Evolutionary conservation across 2,329 filamentous ascomycete genomes (phyloP).

Genomic region (Paracorniculantispora psalliotae): DNA sequence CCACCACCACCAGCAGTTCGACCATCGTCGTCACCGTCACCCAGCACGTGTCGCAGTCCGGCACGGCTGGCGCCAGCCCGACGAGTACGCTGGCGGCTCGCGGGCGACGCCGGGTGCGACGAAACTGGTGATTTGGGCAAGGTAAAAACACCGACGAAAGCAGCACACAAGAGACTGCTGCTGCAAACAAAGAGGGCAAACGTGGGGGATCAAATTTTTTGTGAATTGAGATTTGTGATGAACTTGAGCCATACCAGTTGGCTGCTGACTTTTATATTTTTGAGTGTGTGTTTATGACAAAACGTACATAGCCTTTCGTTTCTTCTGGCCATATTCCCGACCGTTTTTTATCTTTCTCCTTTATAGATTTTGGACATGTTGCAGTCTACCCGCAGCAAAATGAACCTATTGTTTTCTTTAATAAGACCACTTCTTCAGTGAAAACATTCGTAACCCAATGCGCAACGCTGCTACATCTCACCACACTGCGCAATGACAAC

Average conservation of each 20-base stretch:
- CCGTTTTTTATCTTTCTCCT: background rate
- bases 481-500: slow-evolving; percentile 83
- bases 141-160: background rate
- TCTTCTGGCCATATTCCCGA: background rate
- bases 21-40: slow-evolving; percentile 8
- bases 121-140: slow-evolving; percentile 6
- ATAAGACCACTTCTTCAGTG: background rate
- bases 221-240: background rate
- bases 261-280: background rate
- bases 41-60: background rate
- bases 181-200: background rate
- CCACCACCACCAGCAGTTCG: background rate
- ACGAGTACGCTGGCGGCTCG: background rate
- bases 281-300: background rate
- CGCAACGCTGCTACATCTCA: slow-evolving; percentile 73
- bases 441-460: background rate
- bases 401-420: background rate
- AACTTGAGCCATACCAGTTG: background rate
- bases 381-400: background rate
- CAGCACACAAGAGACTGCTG: background rate
- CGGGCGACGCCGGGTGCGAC: background rate
- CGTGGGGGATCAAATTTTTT: no score
- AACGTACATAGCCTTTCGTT: slow-evolving; percentile 10
- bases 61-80: background rate
- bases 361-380: background rate